Base-by-base conservation (phyloP, 164 flowering plant genomes). In the Aristolochia californica region DNA sequence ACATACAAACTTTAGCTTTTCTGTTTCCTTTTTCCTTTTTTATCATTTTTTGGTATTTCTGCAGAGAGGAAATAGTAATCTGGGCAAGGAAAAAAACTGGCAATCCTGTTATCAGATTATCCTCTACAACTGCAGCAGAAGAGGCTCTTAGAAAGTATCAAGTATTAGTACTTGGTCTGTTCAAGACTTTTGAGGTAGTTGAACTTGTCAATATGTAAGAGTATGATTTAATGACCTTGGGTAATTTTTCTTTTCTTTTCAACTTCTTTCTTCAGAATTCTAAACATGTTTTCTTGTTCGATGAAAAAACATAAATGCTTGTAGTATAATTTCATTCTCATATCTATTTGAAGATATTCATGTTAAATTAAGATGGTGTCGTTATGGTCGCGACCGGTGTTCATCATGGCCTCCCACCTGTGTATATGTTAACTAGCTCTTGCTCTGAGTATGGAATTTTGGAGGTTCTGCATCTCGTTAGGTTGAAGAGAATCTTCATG, bases 51-150 rank as follows among this genome's bases (percentile, higher is more conserved):
- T 63, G 2, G 34, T 49, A 48, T 60, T 60, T 34, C 8, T 45
- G 54, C 78, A 88, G 98, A 79, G 82, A 82, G 60, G 95, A 93
- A 27, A 79, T 93, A 27, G 89, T 87, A 71, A 74, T 83, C 18
- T 93, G 98, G 98, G 78, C 73, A 10, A 81, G 83, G 68, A 93
- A 93, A 70, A 93, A 75, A 71, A 88, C 97, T 25, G 91, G 94
- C 30, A 70, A 57, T 10, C 94, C 98, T 60, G 78, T 85, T 69
- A 71, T 76, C 66, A 80, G 83, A 74, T 28, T 87, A 52, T 75
- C 55, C 65, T 70, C 89, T 0, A 62, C 68, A 4, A 16, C 62
- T 25, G 87, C 78, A 59, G 94, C 91, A 8, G 79, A 82, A 51
- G 79, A 77, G 49, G 76, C 87, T 63, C 71, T 82, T 16, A 74